Base-by-base conservation (phyloP, 1,284 basidiomycete genomes). In the Fistulina hepatica region DNA sequence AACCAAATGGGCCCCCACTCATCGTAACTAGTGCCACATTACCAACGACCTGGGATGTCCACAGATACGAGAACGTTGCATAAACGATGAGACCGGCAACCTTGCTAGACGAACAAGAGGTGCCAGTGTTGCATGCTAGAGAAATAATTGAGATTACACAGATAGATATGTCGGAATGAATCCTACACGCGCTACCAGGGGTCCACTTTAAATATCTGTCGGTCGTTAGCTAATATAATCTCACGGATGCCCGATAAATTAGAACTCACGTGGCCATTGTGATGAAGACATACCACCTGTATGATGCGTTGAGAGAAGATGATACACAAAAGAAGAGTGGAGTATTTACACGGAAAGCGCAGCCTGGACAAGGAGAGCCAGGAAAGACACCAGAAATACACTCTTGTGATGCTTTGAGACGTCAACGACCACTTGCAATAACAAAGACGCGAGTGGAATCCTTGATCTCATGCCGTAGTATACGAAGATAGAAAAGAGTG, bases 391-490 rank as follows among this genome's bases (percentile, higher is more conserved):
- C n/a, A 75, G 61, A 52, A 85, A 91, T 17, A 90, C 84, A 32
- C 76, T 78, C 41, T 69, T 74, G 58, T 91, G 83, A 49, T 85
- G 81, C 52, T 89, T 89, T 31, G 81, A 71, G 26, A 89, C 70
- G 49, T 89, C 84, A 64, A 90, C 84, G 3, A 81, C 76, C 19
- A 85, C 78, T 56, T 90, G 81, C 3, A 92, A 67, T 5, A 91
- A 67, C 6, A 90, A 59, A 13, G 79, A 76, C 2, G 83, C 80
- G 3, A 93, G 61, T 0, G 86, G 86, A 40, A 93, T 91, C 17
- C 85, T 71, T 5, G 71, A 67, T 30, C 69, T 67, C 55, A 74
- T 79, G 5, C 77, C 78, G 41, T 65, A 80, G 60, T 84, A 84
- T 5, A 77, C 64, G 13, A 80, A 52, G 7, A 81, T 49, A 3